Evolutionary conservation across 352 stramenopile genomes (phyloP), one percentile per base, ranked within the genome.

Genomic region (Globisporangium takayamanum): DNA sequence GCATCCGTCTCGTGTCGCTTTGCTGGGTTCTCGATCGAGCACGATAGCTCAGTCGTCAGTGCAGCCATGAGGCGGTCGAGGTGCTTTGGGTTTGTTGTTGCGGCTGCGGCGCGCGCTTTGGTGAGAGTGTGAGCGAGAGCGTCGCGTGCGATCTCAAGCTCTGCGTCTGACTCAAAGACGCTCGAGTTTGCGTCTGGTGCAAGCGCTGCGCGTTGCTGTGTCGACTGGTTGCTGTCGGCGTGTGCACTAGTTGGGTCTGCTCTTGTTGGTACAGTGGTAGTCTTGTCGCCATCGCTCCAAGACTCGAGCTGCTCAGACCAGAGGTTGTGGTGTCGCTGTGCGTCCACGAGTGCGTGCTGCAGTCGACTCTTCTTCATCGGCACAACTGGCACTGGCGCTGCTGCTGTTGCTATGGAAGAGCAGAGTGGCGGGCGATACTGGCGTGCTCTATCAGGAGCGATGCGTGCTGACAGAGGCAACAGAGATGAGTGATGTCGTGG

Each of bases 1-100:
- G 52, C 37, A 7, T 72, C 56, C 8, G 64, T 44, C 20, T 76
- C 54, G 6, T 57, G 11, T 11, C 59, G 64, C 45, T 73, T 63
- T 3, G 11, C 16, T 1, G 30, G 12, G n/a, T 47, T 53, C 14
- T 53, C 49, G 26, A 55, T 36, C 12, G 49, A 59, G n/a, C 36
- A n/a, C 26, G 54, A 11, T 7, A 66, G 20, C 53, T 66, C 60
- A 4, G 37, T 39, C 10, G 0, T n/a, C 0, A 55, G 6, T 0
- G 39, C 48, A 1, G 3, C 5, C 5, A 47, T 15, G 25, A 64
- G 18, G 1, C 52, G 59, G 2, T 37, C 59, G 2, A 47, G 30
- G 0, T n/a, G 12, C 14, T 6, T 1, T 18, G 16, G 1, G 8
- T 54, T 39, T 5, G 22, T 30, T 14, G 26, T 0, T 7, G 41